Base-by-base conservation (phyloP, 495 filamentous ascomycete genomes). In the Lasiosphaeria ovina region DNA sequence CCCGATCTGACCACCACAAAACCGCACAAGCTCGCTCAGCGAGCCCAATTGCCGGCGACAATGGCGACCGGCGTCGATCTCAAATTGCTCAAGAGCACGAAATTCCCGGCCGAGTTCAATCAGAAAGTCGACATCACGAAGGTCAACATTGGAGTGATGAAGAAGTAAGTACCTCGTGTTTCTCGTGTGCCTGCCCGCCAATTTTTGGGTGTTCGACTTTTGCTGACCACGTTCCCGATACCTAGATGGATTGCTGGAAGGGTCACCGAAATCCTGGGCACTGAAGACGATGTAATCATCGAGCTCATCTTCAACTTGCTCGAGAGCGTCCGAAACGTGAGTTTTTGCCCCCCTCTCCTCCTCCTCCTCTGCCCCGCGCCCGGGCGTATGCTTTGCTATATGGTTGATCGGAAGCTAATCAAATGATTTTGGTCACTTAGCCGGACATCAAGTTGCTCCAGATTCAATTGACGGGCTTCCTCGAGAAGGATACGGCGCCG, bases 101-200 rank as follows among this genome's bases (percentile, higher is more conserved):
- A 96, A 71, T 97, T 97, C 66, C 94, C 94, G 51, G 83, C 87
- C 8, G 94, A 98, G 73, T 98, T 97, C 74, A 93, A 81, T 68
- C 84, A 88, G 72, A 97, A 96, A 81, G 95, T 99, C 45, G 93
- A 99, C 77, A 95, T 94, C 87, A 83, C 84, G 59, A 99, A 98
- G 77, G 91, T 98, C 70, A 97, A 97, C 66, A 79, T 96, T 31
- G 92, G 95, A 74, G 91, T 98, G 58, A 93, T 98, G 86, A 97
- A 97, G 81, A 95, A 92, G 91, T 96, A 70, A 64, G 83, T 72
- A 24, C 24, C 24, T 24, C 24, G 24, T 24, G 24, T 49, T 55
- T 36, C 11, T 11, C 49, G 31, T 5, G 17, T 17, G 10, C 31
- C 14, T 3, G n/a, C 10, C 24, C 14, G 44, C 47, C 56, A 6